Base-by-base conservation (phyloP, 495 filamentous ascomycete genomes). In the Daldinia childiae region DNA sequence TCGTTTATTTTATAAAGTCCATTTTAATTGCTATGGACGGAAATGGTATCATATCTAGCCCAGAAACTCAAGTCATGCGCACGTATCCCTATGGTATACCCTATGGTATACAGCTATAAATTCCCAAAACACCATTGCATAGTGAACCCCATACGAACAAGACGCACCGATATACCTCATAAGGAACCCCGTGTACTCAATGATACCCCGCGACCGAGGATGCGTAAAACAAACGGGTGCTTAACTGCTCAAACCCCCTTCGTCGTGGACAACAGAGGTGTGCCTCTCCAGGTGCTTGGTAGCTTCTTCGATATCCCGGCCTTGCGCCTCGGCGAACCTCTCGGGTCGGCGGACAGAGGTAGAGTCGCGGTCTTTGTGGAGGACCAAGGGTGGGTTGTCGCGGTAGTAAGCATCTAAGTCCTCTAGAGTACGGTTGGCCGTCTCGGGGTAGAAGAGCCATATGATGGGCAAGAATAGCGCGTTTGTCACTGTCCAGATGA, bases 401-500 rank as follows among this genome's bases (percentile, higher is more conserved):
- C 81, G 81, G 66, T 83, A 85, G 57, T 81, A 84, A 0, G 76
- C 74, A 56, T 86, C 82, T 5, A 85, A 43, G 62, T 83, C 82
- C 59, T 84, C 83, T 0, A 86, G 74, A 38, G 74, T 80, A 5
- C 83, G 79, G 69, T 84, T 84, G 34, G 81, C 77, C 71, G 72
- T 63, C 67, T 90, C 88, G 0, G 87, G 87, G 66, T 86, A 90
- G 62, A 89, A 82, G 54, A 89, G 84, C 68, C 87, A 90, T n/a
- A 89, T 84, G 21, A 89, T 78, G 0, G 88, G 89, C 1, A 91
- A 81, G 80, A 90, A 88, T 7, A 79, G 69, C 17, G 77, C 79
- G 71, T 90, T 88, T 54, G 86, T 83, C 54, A 90, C 81, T 36
- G 86, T 85, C 80, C 87, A 91, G 66, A 91, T 89, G 65, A 91